Evolutionary conservation across 2,329 filamentous ascomycete species (phyloP).

Genomic region (Penicillium verrucosum): DNA sequence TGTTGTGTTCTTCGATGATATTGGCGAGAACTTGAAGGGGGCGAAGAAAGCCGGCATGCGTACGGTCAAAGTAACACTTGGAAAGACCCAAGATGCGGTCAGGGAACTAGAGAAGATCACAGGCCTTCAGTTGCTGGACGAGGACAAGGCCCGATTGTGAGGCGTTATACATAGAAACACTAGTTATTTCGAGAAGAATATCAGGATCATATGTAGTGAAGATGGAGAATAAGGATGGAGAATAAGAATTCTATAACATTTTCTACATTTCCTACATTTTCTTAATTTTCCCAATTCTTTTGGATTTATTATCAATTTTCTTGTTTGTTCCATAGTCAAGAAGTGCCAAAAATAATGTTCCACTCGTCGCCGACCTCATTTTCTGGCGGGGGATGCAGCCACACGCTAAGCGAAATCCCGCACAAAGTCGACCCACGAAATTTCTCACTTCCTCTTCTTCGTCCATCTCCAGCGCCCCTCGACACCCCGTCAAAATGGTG

Average conservation of each 20-base stretch:
- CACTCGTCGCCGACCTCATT: conserved; percentile 42
- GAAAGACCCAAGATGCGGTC: conserved; percentile 75
- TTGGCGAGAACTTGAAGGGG: conserved; percentile 86
- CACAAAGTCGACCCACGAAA: conserved; percentile 41
- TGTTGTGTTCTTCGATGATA: conserved; percentile 86
- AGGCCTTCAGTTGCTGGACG: conserved; percentile 55
- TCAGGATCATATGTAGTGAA: not conserved
- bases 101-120: conserved; percentile 73
- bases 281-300: not conserved
- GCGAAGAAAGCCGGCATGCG: conserved; percentile 70
- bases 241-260: not conserved
- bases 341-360: conserved; percentile 6
- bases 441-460: conserved; percentile 29
- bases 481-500: conserved; percentile 46
- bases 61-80: conserved; percentile 81
- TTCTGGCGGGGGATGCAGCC: conserved; percentile 34
- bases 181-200: not conserved
- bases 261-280: not conserved
- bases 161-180: not conserved
- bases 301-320: not conserved
- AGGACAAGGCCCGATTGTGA: conserved; percentile 38
- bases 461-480: conserved; percentile 34
- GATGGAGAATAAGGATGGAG: not conserved
- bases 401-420: conserved; percentile 43
- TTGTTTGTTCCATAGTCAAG: not conserved